Percentiles rank a stretch among this genome's conserved stretches.
Conservation (phyloP, 345 rosid genomes). For the Rhodomyrtus tomentosa region DNA sequence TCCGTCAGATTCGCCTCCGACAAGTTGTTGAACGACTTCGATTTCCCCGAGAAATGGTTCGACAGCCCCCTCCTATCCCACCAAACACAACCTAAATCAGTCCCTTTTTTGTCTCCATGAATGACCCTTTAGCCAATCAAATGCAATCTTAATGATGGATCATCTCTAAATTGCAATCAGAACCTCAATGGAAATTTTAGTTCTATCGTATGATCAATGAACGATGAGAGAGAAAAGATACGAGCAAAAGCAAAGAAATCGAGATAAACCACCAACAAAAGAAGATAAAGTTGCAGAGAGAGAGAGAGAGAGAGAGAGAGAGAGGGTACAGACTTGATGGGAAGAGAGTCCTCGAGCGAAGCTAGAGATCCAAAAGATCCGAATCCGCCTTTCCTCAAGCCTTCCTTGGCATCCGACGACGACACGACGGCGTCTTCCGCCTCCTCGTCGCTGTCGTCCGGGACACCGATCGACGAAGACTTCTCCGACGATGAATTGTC, state of each 20-base stretch:
- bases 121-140: background rate
- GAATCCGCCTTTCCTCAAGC: background rate
- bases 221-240: background rate
- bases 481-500: slow-evolving; percentile 24
- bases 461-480: slow-evolving; percentile 58
- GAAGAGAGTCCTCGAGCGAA: slow-evolving; percentile 7
- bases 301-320: too few relatives aligned
- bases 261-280: background rate
- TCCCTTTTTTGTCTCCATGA: background rate
- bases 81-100: background rate
- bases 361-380: slow-evolving; percentile 5
- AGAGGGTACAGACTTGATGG: background rate
- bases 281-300: background rate
- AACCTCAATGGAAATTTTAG: background rate
- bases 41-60: slow-evolving; percentile 64
- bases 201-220: background rate
- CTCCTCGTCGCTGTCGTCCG: slow-evolving; percentile 25
- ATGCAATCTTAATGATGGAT: background rate
- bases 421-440: background rate
- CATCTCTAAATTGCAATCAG: background rate
- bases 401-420: background rate
- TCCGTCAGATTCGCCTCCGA: slow-evolving; percentile 51
- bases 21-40: slow-evolving; percentile 67
- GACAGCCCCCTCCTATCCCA: slow-evolving; percentile 59
- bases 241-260: background rate